Evolutionary conservation across 177 flowering plant genomes (phyloP).

Genomic region (Vitis hybrid): DNA sequence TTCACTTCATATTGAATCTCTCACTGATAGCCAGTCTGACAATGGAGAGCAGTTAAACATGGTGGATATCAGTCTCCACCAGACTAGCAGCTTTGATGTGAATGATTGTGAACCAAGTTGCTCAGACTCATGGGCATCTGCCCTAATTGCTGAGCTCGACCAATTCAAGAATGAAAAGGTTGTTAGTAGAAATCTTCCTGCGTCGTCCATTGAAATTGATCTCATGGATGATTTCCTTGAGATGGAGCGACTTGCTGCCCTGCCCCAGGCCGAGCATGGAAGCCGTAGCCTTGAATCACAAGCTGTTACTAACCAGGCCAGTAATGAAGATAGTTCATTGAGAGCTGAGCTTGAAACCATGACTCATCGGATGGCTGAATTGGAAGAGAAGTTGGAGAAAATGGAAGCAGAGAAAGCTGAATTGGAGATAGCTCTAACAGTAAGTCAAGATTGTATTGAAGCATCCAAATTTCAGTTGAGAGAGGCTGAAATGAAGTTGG

Average conservation of each 20-base stretch:
- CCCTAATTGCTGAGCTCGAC: conserved; percentile 57
- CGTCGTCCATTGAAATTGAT: conserved; percentile 43
- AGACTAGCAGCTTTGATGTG: conserved; percentile 33
- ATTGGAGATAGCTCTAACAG: conserved; percentile 42
- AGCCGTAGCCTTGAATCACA: conserved; percentile 21
- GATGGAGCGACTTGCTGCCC: conserved; percentile 81
- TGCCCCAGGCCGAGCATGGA: conserved; percentile 45
- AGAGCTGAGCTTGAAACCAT: conserved; percentile 36
- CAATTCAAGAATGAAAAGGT: conserved; percentile 58
- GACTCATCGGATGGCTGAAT: conserved; percentile 28
- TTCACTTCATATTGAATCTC: conserved; percentile 53
- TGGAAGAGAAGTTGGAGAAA: conserved; percentile 48
- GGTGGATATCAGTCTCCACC: conserved; percentile 35
- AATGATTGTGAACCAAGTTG: conserved; percentile 44
- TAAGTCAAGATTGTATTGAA: conserved; percentile 35
- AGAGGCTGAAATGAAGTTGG: conserved; percentile 47
- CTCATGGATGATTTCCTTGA: conserved; percentile 98
- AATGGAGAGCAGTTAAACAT: conserved; percentile 47
- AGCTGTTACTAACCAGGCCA: conserved; percentile 18
- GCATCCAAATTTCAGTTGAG: conserved; percentile 36
- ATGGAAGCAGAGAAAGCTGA: conserved; percentile 48
- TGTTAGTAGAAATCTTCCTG: conserved; percentile 23
- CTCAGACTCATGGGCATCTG: conserved; percentile 68
- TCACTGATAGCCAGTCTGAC: conserved; percentile 73
- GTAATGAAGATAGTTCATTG: conserved; percentile 28